Base-by-base conservation (phyloP, 2,329 filamentous ascomycete genomes). In the Ilyonectria destructans region DNA sequence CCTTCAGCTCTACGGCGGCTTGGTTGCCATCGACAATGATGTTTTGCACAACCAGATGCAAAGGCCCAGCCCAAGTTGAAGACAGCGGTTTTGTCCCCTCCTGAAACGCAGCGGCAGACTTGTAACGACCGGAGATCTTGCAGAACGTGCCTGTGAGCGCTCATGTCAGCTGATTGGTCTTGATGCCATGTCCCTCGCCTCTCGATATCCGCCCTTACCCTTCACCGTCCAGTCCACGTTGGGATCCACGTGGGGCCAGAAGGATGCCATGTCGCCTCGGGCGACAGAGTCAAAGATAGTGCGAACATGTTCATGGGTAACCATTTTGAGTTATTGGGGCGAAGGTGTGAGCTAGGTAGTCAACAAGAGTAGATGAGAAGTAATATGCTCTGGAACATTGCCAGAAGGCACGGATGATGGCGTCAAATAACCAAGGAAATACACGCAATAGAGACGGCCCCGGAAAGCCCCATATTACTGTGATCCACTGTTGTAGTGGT, bases 1-100 rank as follows among this genome's bases (percentile, higher is more conserved):
- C 57, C 10, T 59, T 59, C 2, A 59, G 19, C 19, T 59, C 57
- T 7, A 59, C 57, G 10, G 57, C 57, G 5, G 57, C 57, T 37
- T 59, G 57, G 8, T 59, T 49, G 29, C 57, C 57, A 49, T 59
- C 57, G 21, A 59, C 57, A 9, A 59, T 59, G 9, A 59, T 49
- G 7, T 59, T 59, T 26, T 59, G 43, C 5, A 59, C 45, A 23
- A 59, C 31, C 1, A 59, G 43, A 23, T 59, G 12, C 29, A 59
- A 17, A 2, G 57, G 57, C 4, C 57, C 21, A 26, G 43, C 57
- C 57, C 57, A 59, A 37, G 57, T 59, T 0, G 57, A 59, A 4
- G 57, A 59, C 12, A 59, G 45, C 4, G 43, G 26, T n/a, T 49
- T 48, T 5, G 57, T 59, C 2, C 57, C 57, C 19, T 59, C 43